Percentiles rank a stretch among this genome's conserved stretches.
phyloP scores from a whole-genome alignment of 192 early-diverging fungal species.

The Podila clonocystis region DNA sequence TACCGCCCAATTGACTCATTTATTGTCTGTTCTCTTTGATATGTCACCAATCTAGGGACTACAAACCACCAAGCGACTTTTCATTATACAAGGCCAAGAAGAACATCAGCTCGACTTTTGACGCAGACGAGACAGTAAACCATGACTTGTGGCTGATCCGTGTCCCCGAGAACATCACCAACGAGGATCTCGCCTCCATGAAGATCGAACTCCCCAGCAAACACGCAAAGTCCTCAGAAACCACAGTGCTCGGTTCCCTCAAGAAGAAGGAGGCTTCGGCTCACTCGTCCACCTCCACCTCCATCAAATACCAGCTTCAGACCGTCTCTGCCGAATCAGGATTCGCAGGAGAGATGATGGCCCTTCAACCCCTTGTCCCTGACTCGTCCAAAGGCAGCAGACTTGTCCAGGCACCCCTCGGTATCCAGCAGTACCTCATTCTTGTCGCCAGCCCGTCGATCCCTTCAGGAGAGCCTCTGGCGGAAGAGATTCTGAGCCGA shows the following conservation, averaged over 20 bases:
- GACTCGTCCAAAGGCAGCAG: conserved; percentile 19
- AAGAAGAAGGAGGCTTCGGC: conserved; percentile 41
- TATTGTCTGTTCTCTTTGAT: too few relatives aligned
- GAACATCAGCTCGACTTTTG: conserved; percentile 23
- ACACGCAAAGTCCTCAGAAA: neutral
- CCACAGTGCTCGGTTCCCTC: conserved; percentile 24
- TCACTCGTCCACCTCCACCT: conserved; percentile 12
- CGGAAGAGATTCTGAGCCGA: conserved; percentile 52
- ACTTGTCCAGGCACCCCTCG: conserved; percentile 36
- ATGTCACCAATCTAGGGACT: conserved; percentile 24
- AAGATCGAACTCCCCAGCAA: conserved; percentile 14
- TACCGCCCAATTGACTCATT: too few relatives aligned
- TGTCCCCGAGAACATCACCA: conserved; percentile 39
- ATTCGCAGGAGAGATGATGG: conserved; percentile 40
- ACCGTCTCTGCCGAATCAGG: conserved; percentile 36
- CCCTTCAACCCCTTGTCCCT: conserved; percentile 30
- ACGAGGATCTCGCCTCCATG: conserved; percentile 46
- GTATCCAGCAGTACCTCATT: conserved; percentile 29
- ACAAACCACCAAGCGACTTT: conserved; percentile 43
- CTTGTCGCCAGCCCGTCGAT: conserved; percentile 27
- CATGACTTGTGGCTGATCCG: conserved; percentile 49
- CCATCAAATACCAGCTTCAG: conserved; percentile 39
- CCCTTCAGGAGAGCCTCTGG: conserved; percentile 39
- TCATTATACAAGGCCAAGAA: conserved; percentile 31
- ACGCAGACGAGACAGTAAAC: conserved; percentile 24